Conservation (phyloP, 805 yeast genomes). For the Grigorovia yakushimaensis region DNA sequence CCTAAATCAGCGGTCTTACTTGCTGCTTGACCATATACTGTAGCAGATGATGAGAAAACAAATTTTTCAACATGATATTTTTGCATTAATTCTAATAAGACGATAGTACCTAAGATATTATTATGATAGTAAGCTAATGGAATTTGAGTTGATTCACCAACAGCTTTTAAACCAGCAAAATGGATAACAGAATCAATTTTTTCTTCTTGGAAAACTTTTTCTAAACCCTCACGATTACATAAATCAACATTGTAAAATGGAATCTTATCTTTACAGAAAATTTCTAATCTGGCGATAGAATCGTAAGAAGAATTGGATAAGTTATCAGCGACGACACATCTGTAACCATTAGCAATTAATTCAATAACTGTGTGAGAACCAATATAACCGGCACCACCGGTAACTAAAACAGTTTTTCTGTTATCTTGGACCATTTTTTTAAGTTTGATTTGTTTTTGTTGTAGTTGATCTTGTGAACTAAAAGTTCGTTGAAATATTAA, state of each 20-base stretch:
- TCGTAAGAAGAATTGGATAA: slow-evolving; percentile 57
- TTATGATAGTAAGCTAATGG: slow-evolving; percentile 62
- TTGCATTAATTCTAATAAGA: slow-evolving; percentile 44
- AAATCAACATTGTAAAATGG: slow-evolving; percentile 53
- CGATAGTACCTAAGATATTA: slow-evolving; percentile 57
- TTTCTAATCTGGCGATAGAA: slow-evolving; percentile 53
- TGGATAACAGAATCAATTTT: slow-evolving; percentile 55
- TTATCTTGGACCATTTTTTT: slow-evolving; percentile 1
- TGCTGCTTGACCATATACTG: slow-evolving; percentile 77
- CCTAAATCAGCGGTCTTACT: slow-evolving; percentile 56
- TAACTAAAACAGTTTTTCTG: slow-evolving; percentile 45
- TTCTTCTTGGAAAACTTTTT: slow-evolving; percentile 38
- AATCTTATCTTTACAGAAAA: slow-evolving; percentile 37
- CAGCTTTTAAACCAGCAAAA: slow-evolving; percentile 78
- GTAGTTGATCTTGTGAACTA: neutral
- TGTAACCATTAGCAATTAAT: slow-evolving; percentile 48
- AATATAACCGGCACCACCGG: slow-evolving; percentile 84
- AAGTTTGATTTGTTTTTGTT: neutral
- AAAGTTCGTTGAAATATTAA: neutral
- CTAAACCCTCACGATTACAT: slow-evolving; percentile 39
- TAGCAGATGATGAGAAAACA: slow-evolving; percentile 72
- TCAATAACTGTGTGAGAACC: slow-evolving; percentile 74
- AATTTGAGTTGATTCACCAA: slow-evolving; percentile 61
- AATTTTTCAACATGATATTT: slow-evolving; percentile 38
- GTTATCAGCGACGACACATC: slow-evolving; percentile 68